Conservation (phyloP, 2,329 filamentous ascomycete genomes). For the Fusarium transvaalense region DNA sequence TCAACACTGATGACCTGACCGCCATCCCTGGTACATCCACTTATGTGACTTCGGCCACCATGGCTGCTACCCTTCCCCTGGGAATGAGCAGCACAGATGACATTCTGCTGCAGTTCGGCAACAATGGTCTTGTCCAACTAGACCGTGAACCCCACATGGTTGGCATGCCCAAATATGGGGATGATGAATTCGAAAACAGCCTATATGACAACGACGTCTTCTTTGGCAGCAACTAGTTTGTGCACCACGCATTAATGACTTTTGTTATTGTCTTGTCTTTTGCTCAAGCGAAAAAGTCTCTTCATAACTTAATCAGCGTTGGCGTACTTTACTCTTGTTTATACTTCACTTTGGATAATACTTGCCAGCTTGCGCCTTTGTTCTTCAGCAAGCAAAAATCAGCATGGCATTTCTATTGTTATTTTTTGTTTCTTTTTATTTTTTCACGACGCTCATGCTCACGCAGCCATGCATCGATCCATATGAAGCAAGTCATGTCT, state of each 20-base stretch:
- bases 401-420: conserved; percentile 3
- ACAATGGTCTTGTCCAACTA: conserved; percentile 59
- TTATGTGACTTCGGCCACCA: conserved; percentile 51
- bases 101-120: conserved; percentile 58
- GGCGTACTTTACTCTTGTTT: conserved; percentile 16
- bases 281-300: conserved; percentile 24
- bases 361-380: conserved; percentile 6
- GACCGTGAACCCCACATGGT: conserved; percentile 63
- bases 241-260: conserved; percentile 9
- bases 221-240: conserved; percentile 57
- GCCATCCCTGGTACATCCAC: conserved; percentile 49
- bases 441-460: conserved; percentile 45
- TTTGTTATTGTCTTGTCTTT: conserved; percentile 9
- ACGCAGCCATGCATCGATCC: conserved; percentile 27
- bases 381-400: conserved; percentile 17
- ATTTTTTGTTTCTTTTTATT: not conserved
- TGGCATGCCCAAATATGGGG: conserved; percentile 67
- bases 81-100: conserved; percentile 58
- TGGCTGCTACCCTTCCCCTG: conserved; percentile 52
- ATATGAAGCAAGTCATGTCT: conserved; percentile 28
- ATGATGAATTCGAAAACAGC: conserved; percentile 64
- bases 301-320: conserved; percentile 35
- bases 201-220: conserved; percentile 68
- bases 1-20: conserved; percentile 50
- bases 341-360: conserved; percentile 20